Evolutionary conservation across 2,329 filamentous ascomycete species (phyloP).

Genomic region (Balansia obtecta): DNA sequence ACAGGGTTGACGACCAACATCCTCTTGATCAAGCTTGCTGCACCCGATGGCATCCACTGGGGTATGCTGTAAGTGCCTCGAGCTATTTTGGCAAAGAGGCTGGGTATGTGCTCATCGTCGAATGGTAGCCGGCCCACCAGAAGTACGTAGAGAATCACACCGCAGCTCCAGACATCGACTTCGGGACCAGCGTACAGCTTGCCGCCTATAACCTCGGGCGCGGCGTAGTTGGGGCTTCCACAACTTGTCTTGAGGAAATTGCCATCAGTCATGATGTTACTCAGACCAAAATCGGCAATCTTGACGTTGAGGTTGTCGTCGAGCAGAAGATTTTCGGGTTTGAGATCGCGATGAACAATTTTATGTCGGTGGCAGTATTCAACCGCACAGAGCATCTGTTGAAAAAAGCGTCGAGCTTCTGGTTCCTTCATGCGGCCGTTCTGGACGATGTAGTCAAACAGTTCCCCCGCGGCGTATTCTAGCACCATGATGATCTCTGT

Average conservation of each 20-base stretch:
- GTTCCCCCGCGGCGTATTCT: conserved; percentile 89
- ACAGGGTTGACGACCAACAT: conserved; percentile 96
- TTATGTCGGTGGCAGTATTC: conserved; percentile 99
- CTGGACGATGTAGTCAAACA: conserved; percentile 97
- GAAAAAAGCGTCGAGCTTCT: conserved; percentile 94
- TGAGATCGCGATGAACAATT: conserved; percentile 94
- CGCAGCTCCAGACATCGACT: conserved; percentile 96
- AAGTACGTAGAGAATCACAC: conserved; percentile 78
- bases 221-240: conserved; percentile 95
- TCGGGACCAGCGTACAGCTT: conserved; percentile 96
- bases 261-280: conserved; percentile 99
- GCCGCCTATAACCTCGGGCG: conserved; percentile 93
- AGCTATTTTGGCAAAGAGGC: conserved; percentile 94
- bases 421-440: conserved; percentile 84
- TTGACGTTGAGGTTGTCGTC: conserved; percentile 97
- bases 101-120: conserved; percentile 96
- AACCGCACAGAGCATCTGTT: conserved; percentile 97
- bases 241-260: conserved; percentile 99
- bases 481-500: conserved; percentile 98
- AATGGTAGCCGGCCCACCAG: conserved; percentile 79
- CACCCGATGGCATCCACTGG: conserved; percentile 77
- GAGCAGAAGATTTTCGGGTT: conserved; percentile 90
- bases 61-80: conserved; percentile 89
- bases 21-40: conserved; percentile 69
- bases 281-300: conserved; percentile 96